Percentiles rank a stretch among this genome's conserved stretches.
Conservation (phyloP, 176 grass and related monocot genomes). For the Cocos nucifera region DNA sequence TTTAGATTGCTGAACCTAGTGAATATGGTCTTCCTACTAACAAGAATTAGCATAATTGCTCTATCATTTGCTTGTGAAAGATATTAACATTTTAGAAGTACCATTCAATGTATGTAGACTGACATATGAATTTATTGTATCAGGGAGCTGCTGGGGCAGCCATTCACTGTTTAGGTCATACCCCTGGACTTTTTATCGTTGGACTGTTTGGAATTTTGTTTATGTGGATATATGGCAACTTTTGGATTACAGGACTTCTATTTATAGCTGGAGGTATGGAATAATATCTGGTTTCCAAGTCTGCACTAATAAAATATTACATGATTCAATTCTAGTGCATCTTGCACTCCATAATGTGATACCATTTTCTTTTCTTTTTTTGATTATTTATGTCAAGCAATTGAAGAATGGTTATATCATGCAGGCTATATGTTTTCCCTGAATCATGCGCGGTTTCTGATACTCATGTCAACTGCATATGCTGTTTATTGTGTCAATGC, state of each 20-base stretch:
- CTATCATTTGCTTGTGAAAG: too few relatives aligned
- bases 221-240: conserved; percentile 94
- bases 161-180: conserved; percentile 79
- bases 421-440: conserved; percentile 92
- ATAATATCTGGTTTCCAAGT: too few relatives aligned
- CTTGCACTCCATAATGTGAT: too few relatives aligned
- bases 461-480: conserved; percentile 67
- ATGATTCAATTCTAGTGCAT: too few relatives aligned
- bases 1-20: too few relatives aligned
- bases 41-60: too few relatives aligned
- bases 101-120: background rate
- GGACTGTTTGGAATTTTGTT: conserved; percentile 79
- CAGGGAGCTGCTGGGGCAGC: conserved; percentile 59
- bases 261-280: conserved; percentile 74
- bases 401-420: background rate
- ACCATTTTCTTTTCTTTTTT: background rate
- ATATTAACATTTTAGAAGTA: too few relatives aligned
- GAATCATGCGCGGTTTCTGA: conserved; percentile 81
- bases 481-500: conserved; percentile 68
- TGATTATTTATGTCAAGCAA: too few relatives aligned
- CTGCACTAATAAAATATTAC: too few relatives aligned
- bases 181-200: conserved; percentile 68
- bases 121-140: conserved; percentile 17
- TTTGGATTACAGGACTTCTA: conserved; percentile 91
- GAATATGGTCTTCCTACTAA: too few relatives aligned